Evolutionary conservation across 1,284 basidiomycete genomes (phyloP).

Genomic region (Wolfiporia cocos): DNA sequence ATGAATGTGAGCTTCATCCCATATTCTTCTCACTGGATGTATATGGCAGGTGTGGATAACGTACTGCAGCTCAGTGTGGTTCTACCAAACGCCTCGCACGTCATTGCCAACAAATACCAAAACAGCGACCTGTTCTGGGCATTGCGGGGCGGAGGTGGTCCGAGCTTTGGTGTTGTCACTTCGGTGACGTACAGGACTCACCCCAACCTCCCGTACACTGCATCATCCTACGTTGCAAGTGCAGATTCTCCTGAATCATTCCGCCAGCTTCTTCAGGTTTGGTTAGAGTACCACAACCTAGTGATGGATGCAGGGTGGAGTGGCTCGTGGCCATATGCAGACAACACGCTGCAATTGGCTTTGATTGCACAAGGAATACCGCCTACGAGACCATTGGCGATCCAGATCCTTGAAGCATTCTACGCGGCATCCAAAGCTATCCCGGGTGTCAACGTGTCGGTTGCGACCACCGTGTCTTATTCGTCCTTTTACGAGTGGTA

Average conservation of each 20-base stretch:
- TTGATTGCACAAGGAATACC: background rate
- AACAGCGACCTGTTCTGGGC: conserved; percentile 20
- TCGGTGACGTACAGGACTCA: conserved; percentile 1
- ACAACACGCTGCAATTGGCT: background rate
- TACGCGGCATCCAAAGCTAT: background rate
- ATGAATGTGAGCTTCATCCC: too few species aligned
- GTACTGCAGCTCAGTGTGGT: conserved; percentile 1
- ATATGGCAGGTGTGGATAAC: too few species aligned
- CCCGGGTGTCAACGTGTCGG: background rate
- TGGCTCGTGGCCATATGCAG: background rate
- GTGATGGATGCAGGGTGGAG: background rate
- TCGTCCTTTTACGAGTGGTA: background rate
- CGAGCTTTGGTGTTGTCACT: too few species aligned
- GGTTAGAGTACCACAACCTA: background rate
- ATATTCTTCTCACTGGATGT: too few species aligned
- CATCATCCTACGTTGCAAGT: background rate
- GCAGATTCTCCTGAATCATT: background rate
- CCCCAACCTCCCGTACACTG: background rate
- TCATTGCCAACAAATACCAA: conserved; percentile 14
- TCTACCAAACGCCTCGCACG: conserved; percentile 1
- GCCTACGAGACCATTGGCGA: background rate
- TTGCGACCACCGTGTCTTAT: background rate
- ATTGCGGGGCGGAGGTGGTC: conserved; percentile 19
- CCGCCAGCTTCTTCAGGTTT: background rate
- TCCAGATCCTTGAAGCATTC: background rate